Evolutionary conservation across 495 filamentous ascomycete genomes (phyloP).

Genomic region (Beverwykella pulmonaria): DNA sequence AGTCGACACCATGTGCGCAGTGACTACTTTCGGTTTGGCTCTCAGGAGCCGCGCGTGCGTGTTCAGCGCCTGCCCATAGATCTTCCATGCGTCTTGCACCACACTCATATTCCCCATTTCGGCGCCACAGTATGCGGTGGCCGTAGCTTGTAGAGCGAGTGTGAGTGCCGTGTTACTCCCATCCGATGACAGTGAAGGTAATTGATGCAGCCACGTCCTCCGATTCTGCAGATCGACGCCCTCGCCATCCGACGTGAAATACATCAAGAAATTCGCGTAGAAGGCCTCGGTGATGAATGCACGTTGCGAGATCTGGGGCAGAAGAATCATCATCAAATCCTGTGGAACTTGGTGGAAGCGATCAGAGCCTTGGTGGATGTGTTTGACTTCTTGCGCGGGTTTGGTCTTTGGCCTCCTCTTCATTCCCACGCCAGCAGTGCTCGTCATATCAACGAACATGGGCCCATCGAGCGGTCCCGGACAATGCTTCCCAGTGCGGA

Average conservation of each 20-base stretch:
- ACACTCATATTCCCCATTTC: conserved; percentile 7
- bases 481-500: conserved; percentile 4
- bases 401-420: not conserved
- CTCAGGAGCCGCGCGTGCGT: conserved; percentile 6
- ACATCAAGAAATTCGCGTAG: conserved; percentile 17
- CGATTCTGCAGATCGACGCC: conserved; percentile 4
- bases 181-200: conserved; percentile 9
- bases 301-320: conserved; percentile 9
- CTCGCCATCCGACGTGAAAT: conserved; percentile 19
- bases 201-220: conserved; percentile 15
- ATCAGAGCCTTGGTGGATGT: not conserved
- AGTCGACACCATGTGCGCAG: conserved; percentile 23
- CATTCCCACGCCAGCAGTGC: not conserved
- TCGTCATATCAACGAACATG: conserved; percentile 20
- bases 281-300: conserved; percentile 14
- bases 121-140: conserved; percentile 7
- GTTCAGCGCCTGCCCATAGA: conserved; percentile 18
- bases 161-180: conserved; percentile 13
- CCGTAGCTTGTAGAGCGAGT: conserved; percentile 5
- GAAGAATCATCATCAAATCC: not conserved
- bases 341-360: not conserved
- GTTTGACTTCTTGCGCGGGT: not conserved
- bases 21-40: not conserved
- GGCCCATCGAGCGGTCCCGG: conserved; percentile 19
- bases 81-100: conserved; percentile 9